Base-by-base conservation (phyloP, 2,329 filamentous ascomycete genomes). In the Aspergillus quadricinctus region DNA sequence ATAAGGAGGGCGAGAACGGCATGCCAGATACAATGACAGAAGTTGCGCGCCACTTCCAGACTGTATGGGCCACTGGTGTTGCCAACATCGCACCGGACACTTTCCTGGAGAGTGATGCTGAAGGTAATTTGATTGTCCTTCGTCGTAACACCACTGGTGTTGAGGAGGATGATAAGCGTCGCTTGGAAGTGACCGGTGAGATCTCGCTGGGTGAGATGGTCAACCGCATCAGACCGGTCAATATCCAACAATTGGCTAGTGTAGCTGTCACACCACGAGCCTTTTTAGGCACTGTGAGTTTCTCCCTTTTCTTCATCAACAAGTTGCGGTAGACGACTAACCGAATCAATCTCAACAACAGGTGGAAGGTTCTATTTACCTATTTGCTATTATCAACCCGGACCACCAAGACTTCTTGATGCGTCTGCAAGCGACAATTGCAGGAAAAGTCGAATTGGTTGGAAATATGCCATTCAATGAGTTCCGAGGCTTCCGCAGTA, bases 131-230 rank as follows among this genome's bases (percentile, higher is more conserved):
- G 3, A 78, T 92, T 54, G 86, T 97, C 3, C 77, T 97, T n/a
- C 81, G 85, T 52, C 83, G 86, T 40, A 92, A 97, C 64, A 67
- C 78, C 2, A 80, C 86, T 2, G 90, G 89, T 0, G 86, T 91
- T 1, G 91, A 87, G 0, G 81, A 83, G 1, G 87, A 94, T 52
- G 91, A 96, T 64, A 83, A 81, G 57, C 82, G 82, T 50, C 81
- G 85, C 28, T 76, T 97, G 62, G 82, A 90, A 45, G 80, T 92
- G 4, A 90, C 85, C 0, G 88, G 88, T 57, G 92, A 97, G 72
- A 85, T 97, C 60, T 86, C 88, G 48, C 79, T 99, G 9, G 92
- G 94, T 1, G 93, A 99, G 72, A 91, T 94, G 83, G 90, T 97
- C 54, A 99, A 99, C 69, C 83, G 86, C 31, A 96, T 97, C 54